Conservation (phyloP, 1,284 basidiomycete species). For the Trichosporon coremiiforme region DNA sequence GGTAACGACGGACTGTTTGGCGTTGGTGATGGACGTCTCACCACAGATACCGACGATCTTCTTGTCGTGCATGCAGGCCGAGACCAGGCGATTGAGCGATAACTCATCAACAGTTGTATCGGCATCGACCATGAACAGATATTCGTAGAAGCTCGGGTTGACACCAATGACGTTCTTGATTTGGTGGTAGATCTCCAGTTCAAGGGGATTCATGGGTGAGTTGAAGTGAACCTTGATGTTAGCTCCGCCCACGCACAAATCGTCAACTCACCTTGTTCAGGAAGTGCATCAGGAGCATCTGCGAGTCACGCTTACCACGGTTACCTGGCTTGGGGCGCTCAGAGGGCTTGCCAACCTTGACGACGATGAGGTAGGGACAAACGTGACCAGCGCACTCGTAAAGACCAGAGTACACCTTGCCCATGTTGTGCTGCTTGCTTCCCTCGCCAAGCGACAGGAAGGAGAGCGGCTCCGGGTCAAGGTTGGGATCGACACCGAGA, state of each 20-base stretch:
- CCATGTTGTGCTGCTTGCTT: constrained; percentile 96
- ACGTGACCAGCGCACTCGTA: constrained; percentile 95
- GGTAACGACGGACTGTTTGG: constrained; percentile 87
- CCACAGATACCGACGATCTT: constrained; percentile 93
- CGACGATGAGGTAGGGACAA: constrained; percentile 94
- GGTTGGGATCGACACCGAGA: constrained; percentile 86
- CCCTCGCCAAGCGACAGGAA: constrained; percentile 94
- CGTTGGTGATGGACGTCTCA: constrained; percentile 85
- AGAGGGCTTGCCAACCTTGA: constrained; percentile 93
- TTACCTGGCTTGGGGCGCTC: constrained; percentile 93
- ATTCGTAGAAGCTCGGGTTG: constrained; percentile 97
- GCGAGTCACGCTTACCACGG: constrained; percentile 94
- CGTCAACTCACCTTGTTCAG: constrained; percentile 70
- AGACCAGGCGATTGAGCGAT: constrained; percentile 86
- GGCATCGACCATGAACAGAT: constrained; percentile 93
- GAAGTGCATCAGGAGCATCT: constrained; percentile 95
- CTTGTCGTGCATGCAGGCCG: constrained; percentile 84
- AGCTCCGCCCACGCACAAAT: background rate
- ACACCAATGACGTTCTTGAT: constrained; percentile 99
- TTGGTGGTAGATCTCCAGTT: constrained; percentile 98
- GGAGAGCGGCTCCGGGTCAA: constrained; percentile 91
- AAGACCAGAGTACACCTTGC: constrained; percentile 94
- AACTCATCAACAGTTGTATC: constrained; percentile 93
- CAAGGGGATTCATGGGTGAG: constrained; percentile 91
- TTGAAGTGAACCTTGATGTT: constrained; percentile 84